Evolutionary conservation across 2,329 filamentous ascomycete species (phyloP).

Genomic region (Ascochyta rabiei): DNA sequence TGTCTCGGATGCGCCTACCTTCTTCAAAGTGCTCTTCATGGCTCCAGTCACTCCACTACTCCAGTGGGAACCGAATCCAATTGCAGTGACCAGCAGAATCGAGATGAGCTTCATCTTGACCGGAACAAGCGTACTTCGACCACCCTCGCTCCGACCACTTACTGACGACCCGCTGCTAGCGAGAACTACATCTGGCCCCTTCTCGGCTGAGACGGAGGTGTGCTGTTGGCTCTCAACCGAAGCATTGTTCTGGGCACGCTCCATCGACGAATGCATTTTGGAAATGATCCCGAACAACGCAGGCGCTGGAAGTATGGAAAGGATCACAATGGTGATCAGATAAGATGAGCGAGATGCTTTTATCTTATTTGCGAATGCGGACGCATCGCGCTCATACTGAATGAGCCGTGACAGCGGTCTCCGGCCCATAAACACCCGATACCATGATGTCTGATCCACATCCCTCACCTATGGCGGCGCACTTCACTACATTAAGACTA

Average conservation of each 20-base stretch:
- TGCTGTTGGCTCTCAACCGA: slow-evolving; percentile 3
- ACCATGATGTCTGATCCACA: neutral
- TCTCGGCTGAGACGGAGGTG: slow-evolving; percentile 5
- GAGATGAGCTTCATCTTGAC: slow-evolving; percentile 47
- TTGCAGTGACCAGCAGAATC: slow-evolving; percentile 59
- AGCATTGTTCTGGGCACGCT: slow-evolving; percentile 1
- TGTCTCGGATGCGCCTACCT: slow-evolving; percentile 34
- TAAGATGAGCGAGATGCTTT: slow-evolving; percentile 11
- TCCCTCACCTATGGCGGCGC: neutral
- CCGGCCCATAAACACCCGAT: slow-evolving; percentile 8
- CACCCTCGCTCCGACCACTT: slow-evolving; percentile 4
- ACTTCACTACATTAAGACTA: neutral
- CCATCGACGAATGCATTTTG: slow-evolving; percentile 11
- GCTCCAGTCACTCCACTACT: slow-evolving; percentile 65
- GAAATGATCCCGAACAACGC: neutral
- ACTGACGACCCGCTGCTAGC: slow-evolving; percentile 15
- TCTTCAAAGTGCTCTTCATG: slow-evolving; percentile 67
- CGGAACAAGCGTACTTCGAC: slow-evolving; percentile 17
- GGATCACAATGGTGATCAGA: slow-evolving; percentile 6
- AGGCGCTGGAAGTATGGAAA: neutral
- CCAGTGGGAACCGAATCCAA: slow-evolving; percentile 67
- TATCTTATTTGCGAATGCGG: slow-evolving; percentile 3
- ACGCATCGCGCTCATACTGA: neutral
- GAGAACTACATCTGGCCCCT: slow-evolving; percentile 5
- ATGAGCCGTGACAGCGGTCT: neutral